Base-by-base conservation (phyloP, 2,329 filamentous ascomycete species). In the Endoconidiophora polonica region DNA sequence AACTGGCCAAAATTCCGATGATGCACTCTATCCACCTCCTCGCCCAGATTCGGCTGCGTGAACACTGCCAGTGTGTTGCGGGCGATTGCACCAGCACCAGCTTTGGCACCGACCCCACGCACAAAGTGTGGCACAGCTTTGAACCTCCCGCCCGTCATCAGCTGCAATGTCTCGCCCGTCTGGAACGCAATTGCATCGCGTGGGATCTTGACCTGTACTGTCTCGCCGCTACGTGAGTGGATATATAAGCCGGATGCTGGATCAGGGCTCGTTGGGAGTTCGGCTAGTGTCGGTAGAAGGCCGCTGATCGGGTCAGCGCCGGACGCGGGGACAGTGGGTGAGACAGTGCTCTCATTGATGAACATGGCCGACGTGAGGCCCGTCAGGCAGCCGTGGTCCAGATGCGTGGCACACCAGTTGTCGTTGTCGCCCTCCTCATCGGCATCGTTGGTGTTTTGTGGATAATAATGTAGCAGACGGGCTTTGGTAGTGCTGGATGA, bases 61-160 rank as follows among this genome's bases (percentile, higher is more conserved):
- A 96, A 98, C 7, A 96, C 87, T 0, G 91, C 91, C 57, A 98
- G 66, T 7, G 91, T 98, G 66, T 96, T 96, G 53, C 83, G 70
- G 24, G 83, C 83, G 53, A 88, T 73, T 24, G 68, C 67, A 2
- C 68, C 69, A 12, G 65, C 67, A 52, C 70, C 64, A 37, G 64
- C 66, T 42, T 70, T 73, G 1, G 74, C 69, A 56, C 75, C 72
- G 3, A 83, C 79, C 0, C 88, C 90, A 56, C 82, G 74, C 6
- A 98, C 91, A 63, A 94, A 96, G 68, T 98, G 91, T 56, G 91
- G 90, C 54, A 96, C 91, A 1, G 91, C 91, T 65, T 83, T 86
- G 70, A 98, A 94, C 59, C 77, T 79, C 7, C 91, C 91, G n/a
- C 75, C 70, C 0, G 90, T 96, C 61, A 98, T 95, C 52, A 86